Evolutionary conservation across 495 filamentous ascomycete genomes (phyloP).

Genomic region (Margaritispora aquatica): DNA sequence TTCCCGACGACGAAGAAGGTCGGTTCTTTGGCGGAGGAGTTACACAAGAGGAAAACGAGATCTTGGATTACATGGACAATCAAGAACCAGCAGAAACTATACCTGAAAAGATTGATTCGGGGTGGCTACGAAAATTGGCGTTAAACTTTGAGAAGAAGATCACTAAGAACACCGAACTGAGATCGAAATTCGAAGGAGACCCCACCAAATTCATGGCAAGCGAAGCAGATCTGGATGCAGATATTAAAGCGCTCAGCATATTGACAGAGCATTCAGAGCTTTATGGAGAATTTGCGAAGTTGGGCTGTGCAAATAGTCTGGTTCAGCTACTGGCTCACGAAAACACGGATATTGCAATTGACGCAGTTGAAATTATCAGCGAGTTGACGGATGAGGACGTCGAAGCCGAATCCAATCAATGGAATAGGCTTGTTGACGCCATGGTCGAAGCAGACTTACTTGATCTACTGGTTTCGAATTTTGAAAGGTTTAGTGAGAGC

Average conservation of each 20-base stretch:
- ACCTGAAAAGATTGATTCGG: conserved; percentile 71
- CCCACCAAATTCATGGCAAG: conserved; percentile 69
- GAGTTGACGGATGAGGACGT: conserved; percentile 96
- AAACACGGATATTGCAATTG: conserved; percentile 95
- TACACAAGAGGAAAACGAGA: conserved; percentile 69
- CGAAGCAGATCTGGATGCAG: conserved; percentile 88
- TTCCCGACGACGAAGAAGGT: conserved; percentile 80
- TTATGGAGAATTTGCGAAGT: conserved; percentile 73
- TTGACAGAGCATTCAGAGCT: conserved; percentile 81
- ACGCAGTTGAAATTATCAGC: conserved; percentile 80
- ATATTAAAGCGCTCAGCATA: conserved; percentile 83
- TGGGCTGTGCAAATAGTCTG: conserved; percentile 71
- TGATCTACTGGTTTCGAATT: conserved; percentile 75
- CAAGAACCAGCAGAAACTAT: conserved; percentile 50
- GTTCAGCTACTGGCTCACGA: conserved; percentile 85
- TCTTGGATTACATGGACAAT: conserved; percentile 84
- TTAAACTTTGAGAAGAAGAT: conserved; percentile 89
- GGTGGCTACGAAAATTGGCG: conserved; percentile 78
- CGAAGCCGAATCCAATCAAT: conserved; percentile 74
- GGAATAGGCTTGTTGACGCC: conserved; percentile 72
- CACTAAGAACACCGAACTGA: conserved; percentile 84
- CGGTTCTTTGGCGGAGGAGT: conserved; percentile 95
- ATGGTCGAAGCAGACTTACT: conserved; percentile 80
- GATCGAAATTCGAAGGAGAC: conserved; percentile 78
- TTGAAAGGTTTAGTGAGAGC: conserved; percentile 74